These are phyloP conservation scores for Physaria fendleri DNA, from an alignment of 345 rosid species.

Conservation along the genomic window DNA sequence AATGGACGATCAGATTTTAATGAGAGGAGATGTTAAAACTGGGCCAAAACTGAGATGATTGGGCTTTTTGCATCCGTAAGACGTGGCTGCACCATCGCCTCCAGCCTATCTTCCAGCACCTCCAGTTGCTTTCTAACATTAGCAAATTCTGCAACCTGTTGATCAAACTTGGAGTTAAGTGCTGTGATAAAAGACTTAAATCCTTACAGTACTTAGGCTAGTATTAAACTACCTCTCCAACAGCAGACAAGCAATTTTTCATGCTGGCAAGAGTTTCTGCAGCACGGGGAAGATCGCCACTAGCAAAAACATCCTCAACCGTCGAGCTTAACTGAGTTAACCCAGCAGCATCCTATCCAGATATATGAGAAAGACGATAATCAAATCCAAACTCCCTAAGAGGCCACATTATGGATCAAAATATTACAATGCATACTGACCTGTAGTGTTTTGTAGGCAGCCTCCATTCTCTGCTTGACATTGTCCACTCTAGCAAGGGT, in stretches of 20 bases:
- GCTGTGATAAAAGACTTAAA: background rate
- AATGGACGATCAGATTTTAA: too few relatives aligned
- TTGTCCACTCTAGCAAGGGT: constrained; percentile 90
- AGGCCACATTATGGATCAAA: background rate
- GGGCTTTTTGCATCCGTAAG: too few relatives aligned
- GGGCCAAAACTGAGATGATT: too few relatives aligned
- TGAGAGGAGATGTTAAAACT: too few relatives aligned
- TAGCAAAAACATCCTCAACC: constrained; percentile 95
- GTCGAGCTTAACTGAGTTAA: constrained; percentile 92
- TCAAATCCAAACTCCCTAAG: background rate
- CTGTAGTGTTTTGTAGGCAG: constrained; percentile 89
- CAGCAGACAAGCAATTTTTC: constrained; percentile 98
- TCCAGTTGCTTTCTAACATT: constrained; percentile 91
- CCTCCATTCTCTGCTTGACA: constrained; percentile 98
- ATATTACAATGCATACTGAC: constrained; percentile 27
- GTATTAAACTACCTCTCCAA: constrained; percentile 67
- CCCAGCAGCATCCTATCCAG: too few relatives aligned
- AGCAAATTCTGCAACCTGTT: constrained; percentile 97
- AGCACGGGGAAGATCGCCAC: constrained; percentile 97
- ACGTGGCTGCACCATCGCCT: constrained; percentile 96
- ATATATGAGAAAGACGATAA: background rate
- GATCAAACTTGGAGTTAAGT: background rate
- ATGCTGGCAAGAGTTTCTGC: constrained; percentile 98
- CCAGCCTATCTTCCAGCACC: constrained; percentile 89
- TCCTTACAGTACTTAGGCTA: background rate